Percentiles rank a stretch among this genome's conserved stretches.
phyloP scores from a whole-genome alignment of 495 filamentous ascomycete genomes.

The Diplogelasinospora grovesii region DNA sequence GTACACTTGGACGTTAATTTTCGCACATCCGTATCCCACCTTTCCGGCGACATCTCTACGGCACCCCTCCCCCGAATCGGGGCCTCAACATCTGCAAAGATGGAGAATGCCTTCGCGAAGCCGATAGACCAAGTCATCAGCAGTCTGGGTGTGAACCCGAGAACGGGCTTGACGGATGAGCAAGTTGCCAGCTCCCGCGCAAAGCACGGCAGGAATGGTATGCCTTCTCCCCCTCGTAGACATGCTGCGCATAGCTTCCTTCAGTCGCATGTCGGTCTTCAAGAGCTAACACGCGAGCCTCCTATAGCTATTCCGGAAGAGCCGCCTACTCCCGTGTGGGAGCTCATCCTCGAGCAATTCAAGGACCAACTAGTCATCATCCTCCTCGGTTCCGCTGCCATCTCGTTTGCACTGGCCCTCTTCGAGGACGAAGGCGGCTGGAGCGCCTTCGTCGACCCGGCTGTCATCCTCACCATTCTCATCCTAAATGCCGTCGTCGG shows the following conservation, averaged over 20 bases:
- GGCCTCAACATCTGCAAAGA: slow-evolving; percentile 27
- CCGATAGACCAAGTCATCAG: slow-evolving; percentile 62
- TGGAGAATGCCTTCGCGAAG: slow-evolving; percentile 76
- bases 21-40: background rate
- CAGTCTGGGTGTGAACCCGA: slow-evolving; percentile 62
- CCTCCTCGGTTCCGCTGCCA: slow-evolving; percentile 82
- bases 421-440: slow-evolving; percentile 90
- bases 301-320: slow-evolving; percentile 83
- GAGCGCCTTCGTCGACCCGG: slow-evolving; percentile 98
- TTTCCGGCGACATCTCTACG: background rate
- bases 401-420: slow-evolving; percentile 89
- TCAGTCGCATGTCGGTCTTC: slow-evolving; percentile 1
- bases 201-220: slow-evolving; percentile 84
- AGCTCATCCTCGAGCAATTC: slow-evolving; percentile 96
- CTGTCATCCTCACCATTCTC: slow-evolving; percentile 94
- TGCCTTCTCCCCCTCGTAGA: slow-evolving; percentile 22
- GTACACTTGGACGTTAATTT: no score
- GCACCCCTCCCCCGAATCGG: slow-evolving; percentile 9
- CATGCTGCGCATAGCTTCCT: no score
- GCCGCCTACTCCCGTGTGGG: slow-evolving; percentile 93
- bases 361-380: slow-evolving; percentile 98
- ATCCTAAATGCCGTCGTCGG: slow-evolving; percentile 95
- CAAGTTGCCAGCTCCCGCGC: slow-evolving; percentile 57
- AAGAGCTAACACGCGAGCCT: slow-evolving; percentile 4
- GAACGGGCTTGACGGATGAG: slow-evolving; percentile 58